These are phyloP conservation scores for Nakaseomyces uthaithaninus DNA, from an alignment of 1,139 yeast genomes.

Conservation along the genomic window DNA sequence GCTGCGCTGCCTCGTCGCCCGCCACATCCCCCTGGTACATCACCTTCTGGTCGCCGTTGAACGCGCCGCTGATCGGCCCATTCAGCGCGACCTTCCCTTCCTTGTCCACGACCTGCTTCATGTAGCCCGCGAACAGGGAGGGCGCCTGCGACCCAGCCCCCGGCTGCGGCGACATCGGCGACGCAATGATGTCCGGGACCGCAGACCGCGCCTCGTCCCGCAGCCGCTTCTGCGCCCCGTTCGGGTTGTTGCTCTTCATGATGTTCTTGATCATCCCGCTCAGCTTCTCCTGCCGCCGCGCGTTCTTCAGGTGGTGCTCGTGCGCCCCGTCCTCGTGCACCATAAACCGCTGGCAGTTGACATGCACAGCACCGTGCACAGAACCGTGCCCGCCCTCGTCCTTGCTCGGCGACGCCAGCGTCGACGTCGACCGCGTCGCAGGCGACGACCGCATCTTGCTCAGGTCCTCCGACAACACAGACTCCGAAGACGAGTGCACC, in stretches of 20 bases:
- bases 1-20: background rate
- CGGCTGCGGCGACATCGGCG: slow-evolving; percentile 12
- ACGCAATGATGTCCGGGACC: slow-evolving; percentile 58
- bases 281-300: slow-evolving; percentile 81
- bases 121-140: slow-evolving; percentile 68
- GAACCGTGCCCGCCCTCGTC: background rate
- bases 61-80: slow-evolving; percentile 8
- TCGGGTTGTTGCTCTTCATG: slow-evolving; percentile 27
- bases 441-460: slow-evolving; percentile 1
- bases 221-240: slow-evolving; percentile 59
- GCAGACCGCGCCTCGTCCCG: slow-evolving; percentile 79
- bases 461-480: slow-evolving; percentile 1
- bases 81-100: slow-evolving; percentile 12
- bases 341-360: slow-evolving; percentile 20
- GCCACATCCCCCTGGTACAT: slow-evolving; percentile 1
- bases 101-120: slow-evolving; percentile 48
- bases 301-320: slow-evolving; percentile 67
- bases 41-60: slow-evolving; percentile 7
- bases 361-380: background rate
- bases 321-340: slow-evolving; percentile 57
- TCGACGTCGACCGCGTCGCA: background rate
- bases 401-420: slow-evolving; percentile 4
- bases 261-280: slow-evolving; percentile 81
- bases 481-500: slow-evolving; percentile 4
- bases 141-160: slow-evolving; percentile 44